phyloP scores from a whole-genome alignment of 2,329 filamentous ascomycete species.

The Xylariaceae sp. region DNA sequence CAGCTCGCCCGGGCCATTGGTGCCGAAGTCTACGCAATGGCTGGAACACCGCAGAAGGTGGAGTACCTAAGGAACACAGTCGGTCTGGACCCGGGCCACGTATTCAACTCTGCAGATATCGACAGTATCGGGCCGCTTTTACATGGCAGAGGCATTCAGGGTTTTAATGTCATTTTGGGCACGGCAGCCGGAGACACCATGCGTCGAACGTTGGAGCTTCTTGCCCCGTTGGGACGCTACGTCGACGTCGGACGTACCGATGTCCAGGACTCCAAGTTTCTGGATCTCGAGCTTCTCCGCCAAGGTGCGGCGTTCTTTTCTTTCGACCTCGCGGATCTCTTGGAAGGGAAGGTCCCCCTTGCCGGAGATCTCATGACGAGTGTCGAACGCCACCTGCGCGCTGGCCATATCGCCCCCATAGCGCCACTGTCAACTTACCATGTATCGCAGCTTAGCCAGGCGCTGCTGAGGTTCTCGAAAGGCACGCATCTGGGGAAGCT shows the following conservation, averaged over 20 bases:
- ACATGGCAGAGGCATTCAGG: slow-evolving; percentile 1
- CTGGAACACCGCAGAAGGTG: background rate
- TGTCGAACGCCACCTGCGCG: slow-evolving; percentile 6
- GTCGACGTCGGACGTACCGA: slow-evolving; percentile 5
- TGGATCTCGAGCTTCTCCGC: slow-evolving; percentile 5
- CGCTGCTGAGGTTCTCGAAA: slow-evolving; percentile 9
- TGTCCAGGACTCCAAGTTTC: slow-evolving; percentile 5
- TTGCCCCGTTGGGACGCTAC: slow-evolving; percentile 3
- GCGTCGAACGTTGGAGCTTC: slow-evolving; percentile 1
- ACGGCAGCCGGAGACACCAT: background rate
- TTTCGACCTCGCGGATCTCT: slow-evolving; percentile 5
- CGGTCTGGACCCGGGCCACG: background rate
- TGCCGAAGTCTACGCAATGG: slow-evolving; percentile 4
- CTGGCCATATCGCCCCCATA: slow-evolving; percentile 5
- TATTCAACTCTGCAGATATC: slow-evolving; percentile 8
- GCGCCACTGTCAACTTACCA: slow-evolving; percentile 3
- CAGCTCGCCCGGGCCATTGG: slow-evolving; percentile 1
- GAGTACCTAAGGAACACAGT: background rate
- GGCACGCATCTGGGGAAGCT: slow-evolving; percentile 19
- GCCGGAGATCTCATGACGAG: slow-evolving; percentile 4
- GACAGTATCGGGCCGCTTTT: slow-evolving; percentile 7
- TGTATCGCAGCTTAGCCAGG: slow-evolving; percentile 8
- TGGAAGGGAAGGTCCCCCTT: slow-evolving; percentile 4
- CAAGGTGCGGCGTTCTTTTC: slow-evolving; percentile 8
- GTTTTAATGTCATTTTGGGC: slow-evolving; percentile 5